A percentile compares a stretch with the other conserved stretches of the same genome.
Evolutionary conservation across 1,284 basidiomycete genomes (phyloP).

Genomic region (Tilletia horrida): DNA sequence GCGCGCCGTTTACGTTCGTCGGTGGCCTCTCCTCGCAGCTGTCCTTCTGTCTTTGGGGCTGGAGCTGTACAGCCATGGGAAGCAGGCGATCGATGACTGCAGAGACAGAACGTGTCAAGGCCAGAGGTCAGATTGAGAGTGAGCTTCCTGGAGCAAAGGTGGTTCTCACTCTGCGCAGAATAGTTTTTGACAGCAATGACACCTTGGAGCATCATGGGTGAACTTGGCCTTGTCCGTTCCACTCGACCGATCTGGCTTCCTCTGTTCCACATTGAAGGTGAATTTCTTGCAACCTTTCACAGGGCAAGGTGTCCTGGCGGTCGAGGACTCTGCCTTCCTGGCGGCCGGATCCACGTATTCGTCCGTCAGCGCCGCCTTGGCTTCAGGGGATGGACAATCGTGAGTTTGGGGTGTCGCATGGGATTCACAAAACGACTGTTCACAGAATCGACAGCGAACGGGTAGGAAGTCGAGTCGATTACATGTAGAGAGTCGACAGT

Average conservation of each 20-base stretch:
- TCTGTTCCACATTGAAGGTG: slow-evolving; percentile 31
- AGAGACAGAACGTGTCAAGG: not conserved
- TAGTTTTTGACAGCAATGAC: slow-evolving; percentile 39
- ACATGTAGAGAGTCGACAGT: slow-evolving; percentile 35
- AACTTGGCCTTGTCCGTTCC: slow-evolving; percentile 21
- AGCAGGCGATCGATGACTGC: slow-evolving; percentile 31
- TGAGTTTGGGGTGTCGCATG: slow-evolving; percentile 43
- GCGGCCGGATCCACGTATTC: slow-evolving; percentile 24
- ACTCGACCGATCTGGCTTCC: not conserved
- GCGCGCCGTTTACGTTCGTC: slow-evolving; percentile 46
- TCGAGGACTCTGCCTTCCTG: slow-evolving; percentile 18
- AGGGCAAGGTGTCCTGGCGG: slow-evolving; percentile 37
- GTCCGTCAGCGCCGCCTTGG: slow-evolving; percentile 28
- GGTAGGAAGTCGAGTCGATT: slow-evolving; percentile 42
- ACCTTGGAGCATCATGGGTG: slow-evolving; percentile 38
- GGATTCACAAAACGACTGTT: slow-evolving; percentile 35
- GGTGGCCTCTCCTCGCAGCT: slow-evolving; percentile 34
- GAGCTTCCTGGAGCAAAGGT: not conserved
- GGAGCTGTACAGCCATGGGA: slow-evolving; percentile 39
- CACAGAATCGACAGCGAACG: slow-evolving; percentile 36
- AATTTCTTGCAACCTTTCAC: slow-evolving; percentile 39
- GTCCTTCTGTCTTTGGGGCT: slow-evolving; percentile 38
- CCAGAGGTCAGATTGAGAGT: slow-evolving; percentile 4
- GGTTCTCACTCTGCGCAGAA: slow-evolving; percentile 33
- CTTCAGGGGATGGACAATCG: slow-evolving; percentile 29